Evolutionary conservation across 164 flowering plant species (phyloP), one percentile per base, ranked within the genome.

Genomic region (Berberis vulgaris): DNA sequence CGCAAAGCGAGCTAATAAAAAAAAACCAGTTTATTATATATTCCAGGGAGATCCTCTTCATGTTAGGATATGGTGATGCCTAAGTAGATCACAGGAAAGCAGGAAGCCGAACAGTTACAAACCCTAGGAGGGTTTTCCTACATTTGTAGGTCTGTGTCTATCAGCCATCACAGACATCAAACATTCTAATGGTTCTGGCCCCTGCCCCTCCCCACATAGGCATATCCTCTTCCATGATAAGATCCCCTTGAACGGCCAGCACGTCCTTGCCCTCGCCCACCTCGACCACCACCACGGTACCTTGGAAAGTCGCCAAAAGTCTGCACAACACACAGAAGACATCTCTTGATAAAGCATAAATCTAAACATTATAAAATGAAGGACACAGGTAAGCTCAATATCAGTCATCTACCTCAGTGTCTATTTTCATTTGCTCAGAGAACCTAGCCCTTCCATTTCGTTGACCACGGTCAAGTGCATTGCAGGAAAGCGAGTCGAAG

Each of bases 401-500:
- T 26, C 26, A 26, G 26, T 26, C 26, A 26, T 26, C 57, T 53
- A 82, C 86, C 78, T 80, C 80, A 49, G 73, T 68, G 55, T 80
- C 76, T 49, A 65, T 47, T 66, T 64, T 82, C 74, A 67, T 66
- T 69, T 67, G 63, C 67, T 75, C 77, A 57, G 81, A 75, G 45
- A 73, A 77, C 45, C 59, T 63, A 41, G 56, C 43, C 60, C 70
- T 67, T 46, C 76, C 80, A 70, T 65, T 74, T 70, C 75, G 54
- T 43, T 66, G 41, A 54, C 83, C 81, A 54, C 63, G 76, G 4
- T 7, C 41, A 43, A 63, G 70, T 43, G 77, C 60, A 65, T 76
- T 61, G 63, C 80, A 70, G 46, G 84, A 81, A 50, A 83, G 65
- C 12, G 82, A 62, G 64, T 81, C 87, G 59, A 83, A 83, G 63